Evolutionary conservation across 495 filamentous ascomycete species (phyloP).

Genomic region (Talaromyces proteolyticus): DNA sequence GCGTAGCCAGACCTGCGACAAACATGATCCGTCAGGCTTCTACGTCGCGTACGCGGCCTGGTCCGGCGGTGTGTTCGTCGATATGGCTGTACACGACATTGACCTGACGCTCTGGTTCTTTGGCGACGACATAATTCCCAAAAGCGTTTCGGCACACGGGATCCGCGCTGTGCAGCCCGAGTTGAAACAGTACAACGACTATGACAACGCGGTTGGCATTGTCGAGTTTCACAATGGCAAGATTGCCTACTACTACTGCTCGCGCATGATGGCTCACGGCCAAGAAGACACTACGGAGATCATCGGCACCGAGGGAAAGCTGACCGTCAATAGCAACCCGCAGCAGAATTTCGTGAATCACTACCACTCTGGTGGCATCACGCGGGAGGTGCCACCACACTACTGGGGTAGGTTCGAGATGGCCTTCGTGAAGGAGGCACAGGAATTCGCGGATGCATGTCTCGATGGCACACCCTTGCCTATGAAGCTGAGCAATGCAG

Average conservation of each 20-base stretch:
- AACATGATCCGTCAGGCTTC: slow-evolving; percentile 48
- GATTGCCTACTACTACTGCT: slow-evolving; percentile 55
- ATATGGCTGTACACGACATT: slow-evolving; percentile 54
- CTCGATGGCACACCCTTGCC: slow-evolving; percentile 43
- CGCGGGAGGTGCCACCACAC: slow-evolving; percentile 48
- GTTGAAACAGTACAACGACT: slow-evolving; percentile 51
- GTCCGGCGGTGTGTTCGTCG: slow-evolving; percentile 57
- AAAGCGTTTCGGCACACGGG: slow-evolving; percentile 47
- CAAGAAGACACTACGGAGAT: slow-evolving; percentile 62
- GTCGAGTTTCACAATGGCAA: slow-evolving; percentile 57
- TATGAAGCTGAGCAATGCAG: slow-evolving; percentile 36
- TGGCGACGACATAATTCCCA: slow-evolving; percentile 39
- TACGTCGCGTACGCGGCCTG: slow-evolving; percentile 51
- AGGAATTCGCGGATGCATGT: slow-evolving; percentile 51
- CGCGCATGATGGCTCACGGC: slow-evolving; percentile 58
- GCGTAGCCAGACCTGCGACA: slow-evolving; percentile 54
- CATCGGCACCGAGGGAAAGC: slow-evolving; percentile 56
- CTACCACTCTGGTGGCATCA: slow-evolving; percentile 39
- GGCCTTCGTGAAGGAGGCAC: slow-evolving; percentile 58
- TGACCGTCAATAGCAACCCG: slow-evolving; percentile 52
- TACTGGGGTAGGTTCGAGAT: slow-evolving; percentile 59
- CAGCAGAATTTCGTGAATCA: slow-evolving; percentile 45
- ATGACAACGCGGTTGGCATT: slow-evolving; percentile 57
- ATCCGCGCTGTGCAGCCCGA: slow-evolving; percentile 56
- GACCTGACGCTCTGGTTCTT: slow-evolving; percentile 55